These are phyloP conservation scores for Nannochloropsis gaditana DNA, from an alignment of 108 stramenopile genomes.

Conservation along the genomic window DNA sequence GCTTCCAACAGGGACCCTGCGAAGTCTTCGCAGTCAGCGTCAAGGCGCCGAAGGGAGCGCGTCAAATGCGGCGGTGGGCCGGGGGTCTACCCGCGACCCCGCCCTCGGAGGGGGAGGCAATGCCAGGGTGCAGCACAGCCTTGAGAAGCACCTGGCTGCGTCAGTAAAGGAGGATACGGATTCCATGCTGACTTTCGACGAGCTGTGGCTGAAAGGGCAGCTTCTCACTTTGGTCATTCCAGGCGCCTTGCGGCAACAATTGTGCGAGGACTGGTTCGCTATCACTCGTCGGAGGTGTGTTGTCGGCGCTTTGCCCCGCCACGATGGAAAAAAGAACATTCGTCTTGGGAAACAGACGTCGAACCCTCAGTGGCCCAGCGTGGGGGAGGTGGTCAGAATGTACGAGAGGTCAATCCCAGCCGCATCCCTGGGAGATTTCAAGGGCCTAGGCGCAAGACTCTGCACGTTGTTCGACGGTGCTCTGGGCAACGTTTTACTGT, in stretches of 20 bases:
- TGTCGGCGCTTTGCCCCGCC: neutral
- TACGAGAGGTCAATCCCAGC: neutral
- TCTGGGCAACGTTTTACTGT: neutral
- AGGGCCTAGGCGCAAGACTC: neutral
- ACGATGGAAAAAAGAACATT: no score
- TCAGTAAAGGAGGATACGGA: neutral
- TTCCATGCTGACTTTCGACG: neutral
- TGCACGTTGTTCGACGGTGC: neutral
- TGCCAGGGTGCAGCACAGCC: neutral
- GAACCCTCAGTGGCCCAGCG: neutral
- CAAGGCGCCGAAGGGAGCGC: no score
- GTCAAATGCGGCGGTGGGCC: no score
- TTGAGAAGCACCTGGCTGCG: neutral
- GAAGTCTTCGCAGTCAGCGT: no score
- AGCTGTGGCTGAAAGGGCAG: neutral
- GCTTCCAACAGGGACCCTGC: no score
- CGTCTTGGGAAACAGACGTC: no score
- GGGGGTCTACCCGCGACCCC: no score
- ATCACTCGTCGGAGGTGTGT: neutral
- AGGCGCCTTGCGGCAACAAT: neutral
- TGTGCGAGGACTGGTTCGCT: conserved; percentile 7
- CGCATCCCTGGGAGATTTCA: neutral
- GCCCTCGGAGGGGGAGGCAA: neutral
- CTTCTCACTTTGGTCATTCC: neutral
- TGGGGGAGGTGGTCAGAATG: neutral